Percentiles rank a stretch among this genome's conserved stretches.
phyloP scores from a whole-genome alignment of 305 asterid genomes.

The Fraxinus sp. region DNA sequence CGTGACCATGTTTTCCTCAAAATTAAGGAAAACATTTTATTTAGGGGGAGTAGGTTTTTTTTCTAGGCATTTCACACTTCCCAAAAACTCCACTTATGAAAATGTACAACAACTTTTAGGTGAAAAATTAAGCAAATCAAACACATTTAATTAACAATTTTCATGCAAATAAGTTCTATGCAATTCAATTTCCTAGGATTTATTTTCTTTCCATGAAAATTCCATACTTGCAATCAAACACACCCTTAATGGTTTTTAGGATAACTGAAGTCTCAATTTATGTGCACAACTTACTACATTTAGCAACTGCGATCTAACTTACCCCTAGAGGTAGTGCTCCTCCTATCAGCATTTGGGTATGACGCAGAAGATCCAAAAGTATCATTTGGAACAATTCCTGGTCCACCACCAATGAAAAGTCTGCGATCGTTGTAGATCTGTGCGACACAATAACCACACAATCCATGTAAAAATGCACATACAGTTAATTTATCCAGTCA shows the following conservation, averaged over 20 bases:
- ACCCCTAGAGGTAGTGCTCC: constrained; percentile 90
- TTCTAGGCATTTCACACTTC: background rate
- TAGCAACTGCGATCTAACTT: constrained; percentile 17
- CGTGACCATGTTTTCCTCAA: background rate
- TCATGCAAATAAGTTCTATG: background rate
- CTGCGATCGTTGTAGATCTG: constrained; percentile 93
- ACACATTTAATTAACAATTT: background rate
- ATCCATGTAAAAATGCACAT: constrained; percentile 24
- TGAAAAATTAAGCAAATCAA: background rate
- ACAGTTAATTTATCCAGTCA: background rate
- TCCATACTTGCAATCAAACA: background rate
- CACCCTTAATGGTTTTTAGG: background rate
- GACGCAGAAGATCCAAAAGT: constrained; percentile 64
- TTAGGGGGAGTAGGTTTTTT: background rate
- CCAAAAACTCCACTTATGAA: background rate
- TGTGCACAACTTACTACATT: constrained; percentile 4
- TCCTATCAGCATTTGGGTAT: constrained; percentile 65
- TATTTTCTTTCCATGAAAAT: background rate
- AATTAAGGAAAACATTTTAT: background rate
- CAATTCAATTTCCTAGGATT: background rate
- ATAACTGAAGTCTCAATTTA: background rate
- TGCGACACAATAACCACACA: constrained; percentile 24
- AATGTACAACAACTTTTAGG: background rate
- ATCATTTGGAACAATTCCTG: constrained; percentile 74
- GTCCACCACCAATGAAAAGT: constrained; percentile 88